A percentile compares a stretch with the other conserved stretches of the same genome.
Evolutionary conservation across 2,329 filamentous ascomycete genomes (phyloP).

Genomic region (Colletotrichum euphorbiae): DNA sequence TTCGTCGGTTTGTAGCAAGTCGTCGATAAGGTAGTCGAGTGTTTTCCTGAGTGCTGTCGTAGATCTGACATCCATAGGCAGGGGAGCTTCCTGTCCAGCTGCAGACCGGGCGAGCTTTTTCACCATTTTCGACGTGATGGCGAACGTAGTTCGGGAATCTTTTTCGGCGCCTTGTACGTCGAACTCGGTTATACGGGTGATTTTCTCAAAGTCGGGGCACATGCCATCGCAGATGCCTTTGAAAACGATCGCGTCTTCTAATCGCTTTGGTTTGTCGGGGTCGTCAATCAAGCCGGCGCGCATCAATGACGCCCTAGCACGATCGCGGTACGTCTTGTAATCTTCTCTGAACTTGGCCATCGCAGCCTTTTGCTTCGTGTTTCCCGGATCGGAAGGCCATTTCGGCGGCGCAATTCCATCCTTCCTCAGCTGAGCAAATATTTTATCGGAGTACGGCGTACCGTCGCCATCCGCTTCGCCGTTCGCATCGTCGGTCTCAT

Average conservation of each 20-base stretch:
- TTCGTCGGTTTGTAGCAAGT: slow-evolving; percentile 66
- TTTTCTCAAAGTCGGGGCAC: slow-evolving; percentile 76
- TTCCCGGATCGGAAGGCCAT: slow-evolving; percentile 68
- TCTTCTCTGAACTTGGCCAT: slow-evolving; percentile 67
- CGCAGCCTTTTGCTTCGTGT: slow-evolving; percentile 57
- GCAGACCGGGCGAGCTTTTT: slow-evolving; percentile 76
- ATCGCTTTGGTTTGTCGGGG: slow-evolving; percentile 70
- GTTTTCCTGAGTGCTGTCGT: slow-evolving; percentile 68
- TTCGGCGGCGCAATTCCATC: slow-evolving; percentile 65
- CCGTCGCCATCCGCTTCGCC: slow-evolving; percentile 23
- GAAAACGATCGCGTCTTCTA: slow-evolving; percentile 74
- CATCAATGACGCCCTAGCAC: slow-evolving; percentile 68
- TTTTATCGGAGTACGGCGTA: slow-evolving; percentile 60
- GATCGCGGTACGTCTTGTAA: slow-evolving; percentile 68
- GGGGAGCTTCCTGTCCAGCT: slow-evolving; percentile 74
- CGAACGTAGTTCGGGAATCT: slow-evolving; percentile 55
- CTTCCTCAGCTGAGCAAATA: slow-evolving; percentile 64
- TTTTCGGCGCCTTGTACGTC: slow-evolving; percentile 70
- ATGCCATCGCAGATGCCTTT: slow-evolving; percentile 77
- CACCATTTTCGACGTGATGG: slow-evolving; percentile 68
- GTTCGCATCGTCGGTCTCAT: slow-evolving; percentile 41
- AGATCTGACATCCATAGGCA: slow-evolving; percentile 76
- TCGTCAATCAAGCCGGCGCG: slow-evolving; percentile 72
- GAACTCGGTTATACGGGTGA: slow-evolving; percentile 70
- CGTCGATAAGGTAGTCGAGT: slow-evolving; percentile 72